Evolutionary conservation across 148 eudicot genomes (phyloP).

Genomic region (Amaranthus cruentus): DNA sequence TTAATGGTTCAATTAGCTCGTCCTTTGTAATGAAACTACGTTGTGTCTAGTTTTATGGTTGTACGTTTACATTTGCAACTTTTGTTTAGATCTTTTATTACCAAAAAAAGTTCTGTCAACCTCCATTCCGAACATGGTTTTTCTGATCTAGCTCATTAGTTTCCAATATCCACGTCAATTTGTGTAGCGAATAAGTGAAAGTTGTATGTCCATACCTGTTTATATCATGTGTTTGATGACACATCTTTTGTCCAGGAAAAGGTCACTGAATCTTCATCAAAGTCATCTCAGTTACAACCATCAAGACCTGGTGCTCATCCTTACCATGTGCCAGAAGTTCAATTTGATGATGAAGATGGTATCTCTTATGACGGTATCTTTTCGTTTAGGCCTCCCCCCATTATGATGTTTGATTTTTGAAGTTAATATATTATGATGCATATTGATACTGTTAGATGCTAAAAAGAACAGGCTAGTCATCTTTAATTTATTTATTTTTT

Average conservation of each 20-base stretch:
- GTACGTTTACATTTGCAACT: background rate
- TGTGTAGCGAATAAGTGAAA: no score
- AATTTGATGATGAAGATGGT: constrained; percentile 75
- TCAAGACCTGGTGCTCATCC: constrained; percentile 57
- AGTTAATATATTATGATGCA: no score
- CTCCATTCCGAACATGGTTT: background rate
- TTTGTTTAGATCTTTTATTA: background rate
- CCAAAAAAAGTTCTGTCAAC: background rate
- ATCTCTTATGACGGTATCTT: constrained; percentile 58
- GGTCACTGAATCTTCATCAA: constrained; percentile 58
- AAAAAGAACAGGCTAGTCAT: background rate
- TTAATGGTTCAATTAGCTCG: background rate
- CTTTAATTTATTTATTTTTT: no score
- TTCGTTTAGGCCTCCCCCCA: background rate
- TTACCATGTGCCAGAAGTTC: constrained; percentile 44
- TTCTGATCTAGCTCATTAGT: background rate
- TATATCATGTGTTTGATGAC: background rate
- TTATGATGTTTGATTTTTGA: background rate
- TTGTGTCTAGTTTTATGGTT: background rate
- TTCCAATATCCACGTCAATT: background rate
- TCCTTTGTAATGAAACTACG: background rate
- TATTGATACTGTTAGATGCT: background rate
- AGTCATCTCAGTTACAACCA: constrained; percentile 50
- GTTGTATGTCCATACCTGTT: background rate
- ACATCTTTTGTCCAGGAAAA: constrained; percentile 54